Evolutionary conservation across 2,329 filamentous ascomycete genomes (phyloP).

Genomic region (Aspergillus vadensis): DNA sequence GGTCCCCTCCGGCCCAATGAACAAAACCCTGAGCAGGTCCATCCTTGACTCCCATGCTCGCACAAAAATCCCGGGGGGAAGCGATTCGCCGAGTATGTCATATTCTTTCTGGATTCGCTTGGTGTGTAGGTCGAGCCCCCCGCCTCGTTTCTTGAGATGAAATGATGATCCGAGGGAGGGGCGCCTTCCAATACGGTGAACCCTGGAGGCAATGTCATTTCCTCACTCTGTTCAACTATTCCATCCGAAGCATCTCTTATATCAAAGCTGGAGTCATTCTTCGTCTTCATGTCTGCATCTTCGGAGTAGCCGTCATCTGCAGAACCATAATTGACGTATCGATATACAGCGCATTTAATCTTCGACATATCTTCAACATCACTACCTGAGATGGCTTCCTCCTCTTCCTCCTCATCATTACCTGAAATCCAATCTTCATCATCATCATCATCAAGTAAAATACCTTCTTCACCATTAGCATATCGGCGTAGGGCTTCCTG

Average conservation of each 20-base stretch:
- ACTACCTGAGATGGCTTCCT: no score
- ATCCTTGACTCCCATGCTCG: conserved; percentile 62
- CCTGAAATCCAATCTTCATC: no score
- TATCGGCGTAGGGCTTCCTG: no score
- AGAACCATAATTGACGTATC: not conserved
- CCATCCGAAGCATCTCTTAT: not conserved
- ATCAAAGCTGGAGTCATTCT: not conserved
- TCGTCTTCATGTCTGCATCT: not conserved
- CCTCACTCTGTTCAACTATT: not conserved
- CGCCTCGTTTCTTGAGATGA: conserved; percentile 30
- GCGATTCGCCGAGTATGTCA: conserved; percentile 55
- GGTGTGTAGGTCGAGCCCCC: conserved; percentile 27
- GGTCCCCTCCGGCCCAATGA: conserved; percentile 61
- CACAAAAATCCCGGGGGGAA: conserved; percentile 60
- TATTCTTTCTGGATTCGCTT: conserved; percentile 61
- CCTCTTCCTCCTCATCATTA: no score
- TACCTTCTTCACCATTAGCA: no score
- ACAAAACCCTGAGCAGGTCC: conserved; percentile 60
- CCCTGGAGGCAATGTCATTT: conserved; percentile 26
- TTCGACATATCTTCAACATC: no score
- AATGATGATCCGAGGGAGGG: conserved; percentile 50
- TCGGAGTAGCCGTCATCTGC: conserved; percentile 14
- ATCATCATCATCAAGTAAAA: no score
- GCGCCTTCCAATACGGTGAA: conserved; percentile 46
- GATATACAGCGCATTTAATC: no score